Evolutionary conservation across 2,329 filamentous ascomycete genomes (phyloP), one percentile per base, ranked within the genome.

Genomic region (Aspergillus sp.): DNA sequence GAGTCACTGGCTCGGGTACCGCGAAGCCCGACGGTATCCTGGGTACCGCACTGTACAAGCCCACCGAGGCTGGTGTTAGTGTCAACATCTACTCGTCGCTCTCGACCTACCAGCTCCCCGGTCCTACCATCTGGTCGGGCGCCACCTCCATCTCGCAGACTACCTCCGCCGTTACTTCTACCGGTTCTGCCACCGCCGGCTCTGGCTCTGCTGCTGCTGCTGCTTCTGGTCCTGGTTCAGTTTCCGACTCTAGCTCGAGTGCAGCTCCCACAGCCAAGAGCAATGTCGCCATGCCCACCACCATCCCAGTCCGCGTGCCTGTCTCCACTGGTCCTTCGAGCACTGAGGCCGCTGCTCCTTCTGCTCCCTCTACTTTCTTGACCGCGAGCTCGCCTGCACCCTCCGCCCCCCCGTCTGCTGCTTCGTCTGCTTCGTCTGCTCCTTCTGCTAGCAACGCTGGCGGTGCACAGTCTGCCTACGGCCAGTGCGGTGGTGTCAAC

Each of bases 1-100:
- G 79, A 55, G 66, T 83, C 54, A 74, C 74, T 20, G 77, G 78
- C 42, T 77, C 73, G 15, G 72, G 74, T 19, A 70, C 68, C 10
- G 64, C 56, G 42, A 51, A 68, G 43, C 71, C 74, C 5, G 58
- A 63, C 30, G 80, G 78, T 49, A 70, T 68, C 5, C 56, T 69
- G 2, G 78, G 72, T 13, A 78, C 74, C 3, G 63, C 66, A 41
- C 68, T 82, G 7, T 83, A 83, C 72, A 77, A 66, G 41, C 65
- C 69, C 48, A 63, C 66, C 44, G 79, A 81, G 57, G 64, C 75
- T 7, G 81, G 80, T 45, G 76, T 84, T 56, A 53, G 71, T 52
- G 67, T 80, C 70, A 76, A 78, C 71, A 72, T 83, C 64, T 82
- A 81, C 72, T 57, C 66, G 32, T 57, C 60, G 15, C 57, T 73